Percentiles rank a stretch among this genome's conserved stretches.
phyloP scores from a whole-genome alignment of 768 basidiomycete species.

The Stropharia rugosoannulata region DNA sequence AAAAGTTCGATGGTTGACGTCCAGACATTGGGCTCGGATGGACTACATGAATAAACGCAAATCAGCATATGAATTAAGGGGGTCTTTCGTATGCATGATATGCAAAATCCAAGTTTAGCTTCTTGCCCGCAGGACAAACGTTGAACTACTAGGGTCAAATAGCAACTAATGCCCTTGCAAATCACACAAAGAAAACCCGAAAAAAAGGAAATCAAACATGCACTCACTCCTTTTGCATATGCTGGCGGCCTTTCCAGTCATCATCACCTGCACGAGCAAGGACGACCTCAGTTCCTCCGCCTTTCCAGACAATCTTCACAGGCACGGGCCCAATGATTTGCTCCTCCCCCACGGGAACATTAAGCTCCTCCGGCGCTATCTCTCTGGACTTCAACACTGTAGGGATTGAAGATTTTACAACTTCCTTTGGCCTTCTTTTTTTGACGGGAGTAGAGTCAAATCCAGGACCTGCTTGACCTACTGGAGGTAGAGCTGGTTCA shows the following conservation, averaged over 20 bases:
- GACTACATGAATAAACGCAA: slow-evolving; percentile 17
- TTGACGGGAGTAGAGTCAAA: background rate
- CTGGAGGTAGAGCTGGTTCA: slow-evolving; percentile 19
- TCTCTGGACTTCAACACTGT: slow-evolving; percentile 35
- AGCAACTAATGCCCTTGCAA: background rate
- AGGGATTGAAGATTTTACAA: slow-evolving; percentile 64
- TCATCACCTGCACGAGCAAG: slow-evolving; percentile 74
- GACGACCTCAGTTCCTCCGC: slow-evolving; percentile 61
- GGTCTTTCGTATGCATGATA: too few relatives aligned
- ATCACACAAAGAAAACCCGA: slow-evolving; percentile 6
- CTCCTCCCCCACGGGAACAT: slow-evolving; percentile 16
- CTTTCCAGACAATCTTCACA: slow-evolving; percentile 65
- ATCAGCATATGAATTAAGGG: background rate
- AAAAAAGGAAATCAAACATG: slow-evolving; percentile 7
- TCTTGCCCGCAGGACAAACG: background rate
- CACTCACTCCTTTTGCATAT: slow-evolving; percentile 65
- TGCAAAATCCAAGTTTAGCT: background rate
- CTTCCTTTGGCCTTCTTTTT: slow-evolving; percentile 32
- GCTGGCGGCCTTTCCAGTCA: slow-evolving; percentile 69
- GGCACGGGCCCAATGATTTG: slow-evolving; percentile 29
- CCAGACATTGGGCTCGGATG: slow-evolving; percentile 30
- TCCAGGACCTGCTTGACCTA: slow-evolving; percentile 11
- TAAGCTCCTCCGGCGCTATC: slow-evolving; percentile 10
- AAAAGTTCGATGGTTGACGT: slow-evolving; percentile 51
- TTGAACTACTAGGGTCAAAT: slow-evolving; percentile 7